These are phyloP conservation scores for Kazachstania sp. DNA, from an alignment of 1,139 yeast species.

Conservation along the genomic window DNA sequence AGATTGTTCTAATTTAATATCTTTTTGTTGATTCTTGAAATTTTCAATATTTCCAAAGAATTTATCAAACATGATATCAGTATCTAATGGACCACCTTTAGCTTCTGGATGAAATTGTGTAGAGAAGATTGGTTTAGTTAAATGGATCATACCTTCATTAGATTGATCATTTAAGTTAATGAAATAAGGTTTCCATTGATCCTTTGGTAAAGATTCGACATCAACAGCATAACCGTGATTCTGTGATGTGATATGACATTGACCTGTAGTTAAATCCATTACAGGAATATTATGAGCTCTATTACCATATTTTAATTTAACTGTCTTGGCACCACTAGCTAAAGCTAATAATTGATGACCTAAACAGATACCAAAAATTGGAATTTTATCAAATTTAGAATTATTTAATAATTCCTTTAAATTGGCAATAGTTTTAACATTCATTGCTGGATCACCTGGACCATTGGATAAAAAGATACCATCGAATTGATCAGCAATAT, in stretches of 20 bases:
- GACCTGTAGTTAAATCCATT: conserved; percentile 77
- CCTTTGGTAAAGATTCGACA: conserved; percentile 53
- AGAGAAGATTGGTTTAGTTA: conserved; percentile 77
- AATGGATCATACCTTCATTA: conserved; percentile 95
- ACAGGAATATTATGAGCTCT: conserved; percentile 98
- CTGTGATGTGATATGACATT: conserved; percentile 95
- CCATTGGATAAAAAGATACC: conserved; percentile 94
- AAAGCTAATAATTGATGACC: conserved; percentile 94
- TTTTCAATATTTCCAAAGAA: conserved; percentile 62
- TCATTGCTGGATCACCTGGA: conserved; percentile 97
- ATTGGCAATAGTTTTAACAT: conserved; percentile 69
- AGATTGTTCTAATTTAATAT: background rate
- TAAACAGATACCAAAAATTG: conserved; percentile 92
- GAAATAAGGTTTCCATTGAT: conserved; percentile 78
- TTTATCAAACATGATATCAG: conserved; percentile 82
- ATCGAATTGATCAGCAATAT: conserved; percentile 85
- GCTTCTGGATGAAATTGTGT: conserved; percentile 99
- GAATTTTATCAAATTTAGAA: conserved; percentile 47
- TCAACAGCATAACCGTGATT: conserved; percentile 98
- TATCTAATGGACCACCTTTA: conserved; percentile 96
- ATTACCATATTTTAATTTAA: conserved; percentile 93
- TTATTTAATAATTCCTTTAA: conserved; percentile 64
- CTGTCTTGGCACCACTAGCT: conserved; percentile 88
- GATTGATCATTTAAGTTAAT: conserved; percentile 90
- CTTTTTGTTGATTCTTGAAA: conserved; percentile 34